Evolutionary conservation across 176 grass and related monocot species (phyloP).

Genomic region (Phragmites australis): DNA sequence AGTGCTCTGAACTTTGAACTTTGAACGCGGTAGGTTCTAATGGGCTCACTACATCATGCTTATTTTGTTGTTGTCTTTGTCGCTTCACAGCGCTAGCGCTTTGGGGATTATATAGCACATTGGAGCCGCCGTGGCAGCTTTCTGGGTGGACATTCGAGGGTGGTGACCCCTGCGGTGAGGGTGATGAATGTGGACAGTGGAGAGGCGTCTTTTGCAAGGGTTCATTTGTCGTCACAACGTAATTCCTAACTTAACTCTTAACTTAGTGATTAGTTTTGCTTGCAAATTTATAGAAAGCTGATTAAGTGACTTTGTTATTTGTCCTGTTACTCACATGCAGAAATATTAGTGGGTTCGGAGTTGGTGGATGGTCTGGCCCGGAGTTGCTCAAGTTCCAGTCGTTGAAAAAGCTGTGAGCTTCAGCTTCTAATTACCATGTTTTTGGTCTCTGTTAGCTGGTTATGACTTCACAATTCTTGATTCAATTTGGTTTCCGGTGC

Average conservation of each 20-base stretch:
- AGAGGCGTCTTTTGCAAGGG: slow-evolving; percentile 63
- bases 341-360: slow-evolving; percentile 69
- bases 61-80: slow-evolving; percentile 5
- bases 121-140: slow-evolving; percentile 51
- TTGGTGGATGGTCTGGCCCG: slow-evolving; percentile 64
- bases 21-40: slow-evolving; percentile 13
- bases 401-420: slow-evolving; percentile 64
- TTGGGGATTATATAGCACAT: slow-evolving; percentile 45
- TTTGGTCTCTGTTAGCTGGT: slow-evolving; percentile 10
- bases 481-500: slow-evolving; percentile 24
- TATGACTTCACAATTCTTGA: slow-evolving; percentile 28
- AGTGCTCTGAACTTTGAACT: slow-evolving; percentile 4
- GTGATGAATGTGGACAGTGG: slow-evolving; percentile 28
- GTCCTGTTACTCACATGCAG: slow-evolving; percentile 45
- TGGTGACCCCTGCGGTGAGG: slow-evolving; percentile 52
- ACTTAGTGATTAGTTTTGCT: slow-evolving; percentile 7
- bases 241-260: slow-evolving; percentile 43
- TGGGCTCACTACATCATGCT: neutral
- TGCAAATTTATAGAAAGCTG: slow-evolving; percentile 11
- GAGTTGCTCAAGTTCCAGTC: slow-evolving; percentile 69
- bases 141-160: slow-evolving; percentile 52
- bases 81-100: slow-evolving; percentile 40
- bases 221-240: slow-evolving; percentile 60
- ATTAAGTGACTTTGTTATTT: slow-evolving; percentile 12
- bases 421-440: slow-evolving; percentile 34